Evolutionary conservation across 345 rosid genomes (phyloP).

Genomic region (Aethionema arabicum): DNA sequence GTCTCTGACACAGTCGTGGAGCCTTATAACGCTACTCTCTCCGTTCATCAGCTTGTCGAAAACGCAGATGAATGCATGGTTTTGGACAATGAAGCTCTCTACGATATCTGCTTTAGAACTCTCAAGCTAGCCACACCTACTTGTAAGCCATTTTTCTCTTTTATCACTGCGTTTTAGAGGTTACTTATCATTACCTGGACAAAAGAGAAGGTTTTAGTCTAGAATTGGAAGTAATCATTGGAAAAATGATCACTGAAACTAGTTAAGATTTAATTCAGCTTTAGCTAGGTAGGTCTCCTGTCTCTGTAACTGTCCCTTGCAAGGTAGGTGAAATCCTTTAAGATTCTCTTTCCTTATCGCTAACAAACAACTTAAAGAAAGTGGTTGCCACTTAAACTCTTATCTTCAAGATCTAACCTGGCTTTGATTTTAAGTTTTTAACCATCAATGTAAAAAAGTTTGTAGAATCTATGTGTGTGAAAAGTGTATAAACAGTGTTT

Average conservation of each 20-base stretch:
- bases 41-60: conserved; percentile 66
- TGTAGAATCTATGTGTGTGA: too few species aligned
- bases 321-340: neutral
- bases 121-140: conserved; percentile 64
- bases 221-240: neutral
- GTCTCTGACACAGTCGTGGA: conserved; percentile 73
- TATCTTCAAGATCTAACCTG: neutral
- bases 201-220: neutral
- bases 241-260: neutral
- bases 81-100: conserved; percentile 64
- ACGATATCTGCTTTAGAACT: conserved; percentile 66
- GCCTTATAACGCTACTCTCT: conserved; percentile 69
- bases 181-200: conserved; percentile 2
- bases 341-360: neutral
- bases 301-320: conserved; percentile 5
- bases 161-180: neutral
- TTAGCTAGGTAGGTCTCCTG: conserved; percentile 2
- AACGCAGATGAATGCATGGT: conserved; percentile 73
- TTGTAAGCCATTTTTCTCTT: conserved; percentile 36
- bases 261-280: neutral
- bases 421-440: neutral
- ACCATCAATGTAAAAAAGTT: neutral
- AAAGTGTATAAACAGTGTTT: neutral
- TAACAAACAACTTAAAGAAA: neutral
- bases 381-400: neutral